phyloP scores from a whole-genome alignment of 805 yeast species.

The Kodamaea sagamina region DNA sequence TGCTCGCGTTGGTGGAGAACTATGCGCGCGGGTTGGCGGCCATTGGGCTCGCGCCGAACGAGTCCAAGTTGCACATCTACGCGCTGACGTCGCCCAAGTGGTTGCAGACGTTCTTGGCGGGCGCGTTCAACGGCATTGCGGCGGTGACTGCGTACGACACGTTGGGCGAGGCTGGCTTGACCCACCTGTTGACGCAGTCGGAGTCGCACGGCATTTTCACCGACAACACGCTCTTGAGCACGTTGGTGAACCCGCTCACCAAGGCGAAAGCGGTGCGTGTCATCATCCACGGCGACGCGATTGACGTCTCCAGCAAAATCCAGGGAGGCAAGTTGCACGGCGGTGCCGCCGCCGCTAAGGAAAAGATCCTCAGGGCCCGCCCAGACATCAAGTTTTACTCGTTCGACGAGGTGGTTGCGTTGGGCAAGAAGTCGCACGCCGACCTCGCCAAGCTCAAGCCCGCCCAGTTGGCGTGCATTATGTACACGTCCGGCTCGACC shows the following conservation, averaged over 20 bases:
- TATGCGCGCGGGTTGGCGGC: constrained; percentile 76
- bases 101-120: constrained; percentile 85
- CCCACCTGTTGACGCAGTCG: constrained; percentile 83
- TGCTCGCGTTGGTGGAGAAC: constrained; percentile 48
- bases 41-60: constrained; percentile 68
- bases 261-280: constrained; percentile 60
- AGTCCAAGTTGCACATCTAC: constrained; percentile 74
- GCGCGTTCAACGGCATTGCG: constrained; percentile 77
- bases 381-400: constrained; percentile 75
- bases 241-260: constrained; percentile 71
- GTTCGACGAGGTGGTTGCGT: constrained; percentile 60
- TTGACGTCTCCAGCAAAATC: constrained; percentile 65
- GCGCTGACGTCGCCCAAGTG: constrained; percentile 87
- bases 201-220: constrained; percentile 78
- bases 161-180: constrained; percentile 83
- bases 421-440: constrained; percentile 47
- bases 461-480: constrained; percentile 67
- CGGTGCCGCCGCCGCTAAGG: constrained; percentile 58
- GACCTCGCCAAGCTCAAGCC: constrained; percentile 31
- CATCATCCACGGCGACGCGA: constrained; percentile 68
- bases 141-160: constrained; percentile 96
- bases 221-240: constrained; percentile 70
- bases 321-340: constrained; percentile 58
- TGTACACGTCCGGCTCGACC: constrained; percentile 88
- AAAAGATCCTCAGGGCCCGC: constrained; percentile 60